These are phyloP conservation scores for Ochetophila trinervis DNA, from an alignment of 306 rosid species.

Conservation along the genomic window DNA sequence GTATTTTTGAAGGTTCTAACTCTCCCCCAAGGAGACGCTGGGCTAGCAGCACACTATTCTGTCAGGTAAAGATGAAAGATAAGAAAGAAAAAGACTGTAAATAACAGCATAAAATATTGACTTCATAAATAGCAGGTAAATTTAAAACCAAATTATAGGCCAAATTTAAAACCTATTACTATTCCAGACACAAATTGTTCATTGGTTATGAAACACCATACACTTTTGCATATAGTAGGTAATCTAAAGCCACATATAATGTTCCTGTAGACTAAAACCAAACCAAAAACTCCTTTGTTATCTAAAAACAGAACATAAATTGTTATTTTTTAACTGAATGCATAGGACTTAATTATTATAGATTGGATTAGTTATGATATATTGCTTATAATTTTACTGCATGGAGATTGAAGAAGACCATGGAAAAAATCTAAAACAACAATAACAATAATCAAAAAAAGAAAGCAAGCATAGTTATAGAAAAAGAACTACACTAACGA, in stretches of 20 bases:
- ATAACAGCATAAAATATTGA: neutral
- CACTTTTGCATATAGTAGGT: no score
- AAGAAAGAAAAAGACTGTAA: neutral
- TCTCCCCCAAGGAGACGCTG: conserved; percentile 71
- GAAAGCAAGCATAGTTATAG: neutral
- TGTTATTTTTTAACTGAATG: no score
- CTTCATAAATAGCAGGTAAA: conserved; percentile 9
- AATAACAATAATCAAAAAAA: neutral
- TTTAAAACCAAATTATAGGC: neutral
- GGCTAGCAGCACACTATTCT: conserved; percentile 63
- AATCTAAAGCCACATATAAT: no score
- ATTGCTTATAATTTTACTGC: no score
- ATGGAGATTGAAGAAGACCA: no score
- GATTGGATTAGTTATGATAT: no score
- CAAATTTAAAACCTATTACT: no score
- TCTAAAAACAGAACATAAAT: no score
- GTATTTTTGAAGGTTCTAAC: conserved; percentile 72
- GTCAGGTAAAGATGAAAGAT: conserved; percentile 25
- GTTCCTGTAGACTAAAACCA: neutral
- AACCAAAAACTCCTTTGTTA: neutral
- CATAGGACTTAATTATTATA: no score
- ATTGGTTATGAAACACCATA: no score
- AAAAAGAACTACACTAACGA: neutral
- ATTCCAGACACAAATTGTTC: no score
- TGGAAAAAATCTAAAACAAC: no score